Conservation (phyloP, 2,329 filamentous ascomycete species). For the Cladosporium sp. region DNA sequence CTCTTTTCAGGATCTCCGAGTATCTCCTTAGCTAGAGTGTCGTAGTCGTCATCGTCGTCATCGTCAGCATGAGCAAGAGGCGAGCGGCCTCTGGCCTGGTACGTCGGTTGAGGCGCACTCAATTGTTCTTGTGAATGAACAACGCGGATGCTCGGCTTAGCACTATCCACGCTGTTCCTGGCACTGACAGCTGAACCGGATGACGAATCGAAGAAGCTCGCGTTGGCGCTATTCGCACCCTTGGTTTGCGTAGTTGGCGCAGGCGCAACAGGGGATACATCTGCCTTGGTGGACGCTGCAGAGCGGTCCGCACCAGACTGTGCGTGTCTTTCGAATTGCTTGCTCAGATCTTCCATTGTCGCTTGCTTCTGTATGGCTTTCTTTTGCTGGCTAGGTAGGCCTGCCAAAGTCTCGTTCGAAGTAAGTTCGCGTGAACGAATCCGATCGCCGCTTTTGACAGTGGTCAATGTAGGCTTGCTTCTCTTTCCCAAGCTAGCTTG, state of each 20-base stretch:
- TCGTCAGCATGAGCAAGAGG: constrained; percentile 18
- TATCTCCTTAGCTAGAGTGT: constrained; percentile 24
- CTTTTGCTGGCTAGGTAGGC: constrained; percentile 21
- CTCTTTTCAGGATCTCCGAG: constrained; percentile 31
- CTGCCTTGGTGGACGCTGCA: not conserved
- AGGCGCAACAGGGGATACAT: not conserved
- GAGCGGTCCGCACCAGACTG: not conserved
- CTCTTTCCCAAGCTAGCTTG: constrained; percentile 47
- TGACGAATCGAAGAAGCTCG: constrained; percentile 31
- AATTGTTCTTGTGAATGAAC: constrained; percentile 21
- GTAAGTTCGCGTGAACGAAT: constrained; percentile 5
- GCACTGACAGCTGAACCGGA: constrained; percentile 31
- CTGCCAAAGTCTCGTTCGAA: constrained; percentile 13
- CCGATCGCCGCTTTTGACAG: constrained; percentile 37
- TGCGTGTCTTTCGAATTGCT: not conserved
- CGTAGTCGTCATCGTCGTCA: not conserved
- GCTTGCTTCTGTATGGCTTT: not conserved
- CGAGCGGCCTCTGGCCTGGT: constrained; percentile 19
- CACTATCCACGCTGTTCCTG: constrained; percentile 4
- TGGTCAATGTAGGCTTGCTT: constrained; percentile 45
- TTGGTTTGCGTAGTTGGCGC: not conserved
- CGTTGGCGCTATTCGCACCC: constrained; percentile 9
- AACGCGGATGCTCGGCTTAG: not conserved
- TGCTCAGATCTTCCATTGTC: not conserved
- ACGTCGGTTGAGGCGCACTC: constrained; percentile 13